These are phyloP conservation scores for Huntiella abstrusa DNA, from an alignment of 2,329 filamentous ascomycete genomes.

Conservation along the genomic window DNA sequence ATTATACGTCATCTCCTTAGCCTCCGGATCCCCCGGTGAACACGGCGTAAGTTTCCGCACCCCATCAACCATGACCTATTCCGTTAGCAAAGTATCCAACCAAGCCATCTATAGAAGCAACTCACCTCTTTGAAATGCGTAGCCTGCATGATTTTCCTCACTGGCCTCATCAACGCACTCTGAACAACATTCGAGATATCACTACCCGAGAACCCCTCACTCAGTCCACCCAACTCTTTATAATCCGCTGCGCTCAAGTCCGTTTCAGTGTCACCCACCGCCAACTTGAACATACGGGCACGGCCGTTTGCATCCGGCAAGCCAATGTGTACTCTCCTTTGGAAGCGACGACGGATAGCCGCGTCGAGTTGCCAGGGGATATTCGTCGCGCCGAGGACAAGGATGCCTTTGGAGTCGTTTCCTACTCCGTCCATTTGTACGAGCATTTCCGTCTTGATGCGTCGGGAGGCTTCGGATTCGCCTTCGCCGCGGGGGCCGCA, in stretches of 20 bases:
- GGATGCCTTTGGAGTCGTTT: conserved; percentile 79
- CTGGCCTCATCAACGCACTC: conserved; percentile 90
- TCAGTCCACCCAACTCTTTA: conserved; percentile 57
- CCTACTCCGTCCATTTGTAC: conserved; percentile 99
- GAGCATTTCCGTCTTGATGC: conserved; percentile 96
- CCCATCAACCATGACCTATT: conserved; percentile 50
- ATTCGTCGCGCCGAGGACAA: conserved; percentile 92
- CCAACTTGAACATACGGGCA: conserved; percentile 87
- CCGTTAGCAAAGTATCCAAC: conserved; percentile 10
- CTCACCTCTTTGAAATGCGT: conserved; percentile 90
- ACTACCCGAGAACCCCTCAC: conserved; percentile 86
- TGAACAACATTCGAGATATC: conserved; percentile 95
- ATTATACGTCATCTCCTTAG: conserved; percentile 86
- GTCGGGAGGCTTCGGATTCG: conserved; percentile 88
- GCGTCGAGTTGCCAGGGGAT: conserved; percentile 97
- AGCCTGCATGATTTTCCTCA: conserved; percentile 88
- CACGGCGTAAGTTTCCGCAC: conserved; percentile 64
- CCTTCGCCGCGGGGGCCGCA: conserved; percentile 81
- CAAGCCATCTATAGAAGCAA: conserved; percentile 2
- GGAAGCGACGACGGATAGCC: conserved; percentile 88
- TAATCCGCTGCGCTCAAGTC: conserved; percentile 63
- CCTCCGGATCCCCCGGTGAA: conserved; percentile 73
- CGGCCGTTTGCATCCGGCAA: conserved; percentile 73
- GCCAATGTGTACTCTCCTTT: conserved; percentile 87
- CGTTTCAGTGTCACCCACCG: conserved; percentile 83